Evolutionary conservation across 495 filamentous ascomycete species (phyloP), one percentile per base, ranked within the genome.

Genomic region (Chaetomium cochliodes): DNA sequence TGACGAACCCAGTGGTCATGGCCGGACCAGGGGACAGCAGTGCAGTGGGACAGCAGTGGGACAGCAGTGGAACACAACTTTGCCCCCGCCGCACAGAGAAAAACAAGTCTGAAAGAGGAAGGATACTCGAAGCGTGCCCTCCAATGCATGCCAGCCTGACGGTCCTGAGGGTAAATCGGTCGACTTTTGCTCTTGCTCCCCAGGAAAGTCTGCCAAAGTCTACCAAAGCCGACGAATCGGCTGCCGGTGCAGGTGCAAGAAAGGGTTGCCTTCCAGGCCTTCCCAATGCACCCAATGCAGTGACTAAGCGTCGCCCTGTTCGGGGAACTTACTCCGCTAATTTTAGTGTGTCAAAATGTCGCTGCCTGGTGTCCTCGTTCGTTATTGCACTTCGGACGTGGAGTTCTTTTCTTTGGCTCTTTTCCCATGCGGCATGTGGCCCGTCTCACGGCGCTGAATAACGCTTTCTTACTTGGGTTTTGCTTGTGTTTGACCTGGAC

Each of bases 231-330:
- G 56, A 13, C 56, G 33, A 44, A 47, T 47, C 44, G 12, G 33
- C 39, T 15, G 39, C 11, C 11, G 9, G 13, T 37, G 18, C 12
- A n/a, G 13, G 41, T n/a, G 23, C n/a, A 37, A 15, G 15, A 44
- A 13, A 16, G 9, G 33, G 33, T 3, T 61, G 58, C 30, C 47
- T 26, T 3, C 20, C 30, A 2, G 52, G 58, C 30, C 47, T 26
- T 3, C 20, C 30, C n/a, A 13, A 22, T 62, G 59, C 46, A 37
- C 20, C 30, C n/a, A 13, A 22, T 62, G 59, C 46, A 37, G 47
- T 62, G 30, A 62, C 59, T 62, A 41, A 62, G 59, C 59, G 47
- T 50, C 26, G 59, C 59, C 58, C 59, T 41, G 49, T 5, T 42
- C 13, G 9, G 30, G 23, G 46, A 41, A 16, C 4, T 20, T 15